Evolutionary conservation across 2,329 filamentous ascomycete genomes (phyloP).

Genomic region (Aspergillus tanneri): DNA sequence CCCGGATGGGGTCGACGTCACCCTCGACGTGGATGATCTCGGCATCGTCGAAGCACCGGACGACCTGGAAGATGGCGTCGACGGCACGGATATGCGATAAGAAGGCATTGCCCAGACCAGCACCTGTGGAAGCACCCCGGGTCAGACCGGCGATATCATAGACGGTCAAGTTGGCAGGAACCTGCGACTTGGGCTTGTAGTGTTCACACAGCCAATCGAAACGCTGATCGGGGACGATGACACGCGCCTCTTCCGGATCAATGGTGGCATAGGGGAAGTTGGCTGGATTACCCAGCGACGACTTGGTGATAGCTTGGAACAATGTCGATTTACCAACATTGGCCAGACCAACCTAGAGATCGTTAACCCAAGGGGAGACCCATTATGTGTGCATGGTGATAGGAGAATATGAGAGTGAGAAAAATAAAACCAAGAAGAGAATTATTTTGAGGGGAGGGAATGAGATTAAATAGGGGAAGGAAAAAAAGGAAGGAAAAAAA

Average conservation of each 20-base stretch:
- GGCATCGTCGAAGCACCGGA: conserved; percentile 96
- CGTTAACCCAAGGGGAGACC: too few species aligned
- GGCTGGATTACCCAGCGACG: conserved; percentile 92
- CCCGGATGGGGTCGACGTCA: conserved; percentile 91
- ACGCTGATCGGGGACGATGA: conserved; percentile 92
- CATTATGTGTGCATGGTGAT: conserved; percentile 11
- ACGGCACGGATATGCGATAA: conserved; percentile 97
- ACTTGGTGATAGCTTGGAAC: conserved; percentile 99
- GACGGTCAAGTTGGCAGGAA: conserved; percentile 96
- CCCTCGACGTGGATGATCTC: conserved; percentile 99
- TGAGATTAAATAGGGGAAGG: conserved; percentile 14
- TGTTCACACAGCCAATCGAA: conserved; percentile 95
- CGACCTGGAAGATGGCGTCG: conserved; percentile 96
- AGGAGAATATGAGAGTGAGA: conserved; percentile 11
- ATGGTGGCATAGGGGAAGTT: conserved; percentile 99
- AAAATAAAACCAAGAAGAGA: conserved; percentile 6
- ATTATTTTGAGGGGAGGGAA: neutral
- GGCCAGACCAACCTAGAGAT: conserved; percentile 90
- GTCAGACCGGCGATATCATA: conserved; percentile 99
- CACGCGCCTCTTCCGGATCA: conserved; percentile 95
- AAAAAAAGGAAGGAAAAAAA: conserved; percentile 24
- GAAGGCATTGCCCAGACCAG: conserved; percentile 96
- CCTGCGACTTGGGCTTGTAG: conserved; percentile 95
- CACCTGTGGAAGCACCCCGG: conserved; percentile 92
- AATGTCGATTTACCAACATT: conserved; percentile 99